These are phyloP conservation scores for Oligophagozyma castellii DNA, from an alignment of 1,139 yeast species.

Conservation along the genomic window DNA sequence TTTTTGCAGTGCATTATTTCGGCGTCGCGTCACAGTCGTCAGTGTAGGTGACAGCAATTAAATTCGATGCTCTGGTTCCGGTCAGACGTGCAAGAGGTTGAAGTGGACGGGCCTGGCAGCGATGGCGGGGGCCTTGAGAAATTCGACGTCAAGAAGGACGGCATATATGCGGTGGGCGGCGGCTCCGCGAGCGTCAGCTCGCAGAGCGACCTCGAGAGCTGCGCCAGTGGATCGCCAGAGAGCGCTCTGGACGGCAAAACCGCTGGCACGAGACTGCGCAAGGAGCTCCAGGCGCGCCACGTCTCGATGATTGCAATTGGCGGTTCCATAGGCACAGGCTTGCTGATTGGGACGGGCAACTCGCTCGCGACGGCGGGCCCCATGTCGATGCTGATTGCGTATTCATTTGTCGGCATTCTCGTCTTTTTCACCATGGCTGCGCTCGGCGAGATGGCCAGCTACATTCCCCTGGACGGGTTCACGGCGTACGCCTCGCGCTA, in stretches of 20 bases:
- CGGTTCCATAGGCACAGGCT: slow-evolving; percentile 51
- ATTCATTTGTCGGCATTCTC: slow-evolving; percentile 44
- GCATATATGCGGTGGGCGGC: too few relatives aligned
- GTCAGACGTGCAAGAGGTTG: too few relatives aligned
- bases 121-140: too few relatives aligned
- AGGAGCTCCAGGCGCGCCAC: slow-evolving; percentile 55
- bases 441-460: slow-evolving; percentile 66
- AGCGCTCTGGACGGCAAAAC: slow-evolving; percentile 21
- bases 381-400: slow-evolving; percentile 49
- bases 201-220: too few relatives aligned
- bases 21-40: too few relatives aligned
- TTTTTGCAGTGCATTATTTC: too few relatives aligned
- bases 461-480: slow-evolving; percentile 57
- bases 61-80: too few relatives aligned
- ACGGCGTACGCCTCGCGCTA: slow-evolving; percentile 58
- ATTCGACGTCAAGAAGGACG: too few relatives aligned
- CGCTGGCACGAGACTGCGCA: slow-evolving; percentile 44
- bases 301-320: slow-evolving; percentile 61
- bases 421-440: slow-evolving; percentile 61
- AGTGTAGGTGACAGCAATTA: too few relatives aligned
- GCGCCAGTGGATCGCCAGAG: too few relatives aligned
- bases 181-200: too few relatives aligned
- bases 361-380: slow-evolving; percentile 58
- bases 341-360: slow-evolving; percentile 56
- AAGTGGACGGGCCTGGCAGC: too few relatives aligned